Base-by-base conservation (phyloP, 306 rosid genomes). In the Lablab purpureus region DNA sequence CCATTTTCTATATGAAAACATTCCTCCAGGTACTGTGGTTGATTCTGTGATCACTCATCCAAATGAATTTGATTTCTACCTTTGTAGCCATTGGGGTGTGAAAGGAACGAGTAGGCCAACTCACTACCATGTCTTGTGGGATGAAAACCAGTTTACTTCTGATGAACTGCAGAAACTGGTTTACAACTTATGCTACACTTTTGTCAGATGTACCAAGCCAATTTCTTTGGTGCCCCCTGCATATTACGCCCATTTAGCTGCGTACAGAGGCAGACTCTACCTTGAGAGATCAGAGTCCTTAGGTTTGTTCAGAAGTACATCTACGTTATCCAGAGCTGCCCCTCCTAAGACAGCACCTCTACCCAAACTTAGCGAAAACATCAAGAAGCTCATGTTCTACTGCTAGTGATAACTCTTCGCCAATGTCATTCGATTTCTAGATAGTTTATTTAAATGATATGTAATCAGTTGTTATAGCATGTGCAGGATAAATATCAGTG, bases 71-170 rank as follows among this genome's bases (percentile, higher is more conserved):
- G 98, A 96, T 80, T 96, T 96, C 88, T 96, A 82, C 76, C 96
- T 96, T 1, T 96, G 99, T 58, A 96, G 99, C 74, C 99, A 96
- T 32, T 93, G 97, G 96, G 98, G 99, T 23, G 89, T 93, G 60
- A 96, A 93, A 77, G 99, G 99, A 83, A 96, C 99, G 22, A 96
- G 99, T 84, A 73, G 98, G 79, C 99, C 99, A 18, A 90, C 98
- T 4, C 99, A 93, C 79, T 95, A 95, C 86, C 98, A 95, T 84
- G 84, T 95, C 4, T 45, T 95, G 88, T 89, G 91, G 92, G 99
- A 95, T 79, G 99, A 95, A 83, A 95, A 86, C 84, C 78, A 81
- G 74, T 95, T 95, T 76, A 91, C 94, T 63, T 95, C 99, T 17
- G 99, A 95, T 78, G 99, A 95, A 80, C 87, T 95, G 0, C 99